Base-by-base conservation (phyloP, 495 filamentous ascomycete species). In the Lophiotrema nucula region DNA sequence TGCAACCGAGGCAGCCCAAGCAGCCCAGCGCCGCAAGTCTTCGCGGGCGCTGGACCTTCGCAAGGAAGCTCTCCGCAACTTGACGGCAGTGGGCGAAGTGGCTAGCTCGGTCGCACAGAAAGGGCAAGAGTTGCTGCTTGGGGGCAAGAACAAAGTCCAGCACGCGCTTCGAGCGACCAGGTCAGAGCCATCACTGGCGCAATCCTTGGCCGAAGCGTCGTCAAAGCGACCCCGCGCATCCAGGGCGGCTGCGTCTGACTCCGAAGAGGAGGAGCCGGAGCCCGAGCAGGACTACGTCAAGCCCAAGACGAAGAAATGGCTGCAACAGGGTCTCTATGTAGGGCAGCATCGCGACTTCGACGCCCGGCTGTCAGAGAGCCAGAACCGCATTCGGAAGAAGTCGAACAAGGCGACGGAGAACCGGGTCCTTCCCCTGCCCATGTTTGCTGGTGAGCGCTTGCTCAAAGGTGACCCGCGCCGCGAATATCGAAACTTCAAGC, bases 271-370 rank as follows among this genome's bases (percentile, higher is more conserved):
- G 47, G 25, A 44, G 21, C 10, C n/a, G 28, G 47, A 71, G 58
- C 22, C 48, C 31, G 47, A 59, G 43, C 19, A 64, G 31, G 57
- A 23, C n/a, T 50, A 27, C 35, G 42, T 42, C 56, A 64, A 57
- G 28, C 63, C 53, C n/a, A 58, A 56, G 44, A 63, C 35, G 22
- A 73, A 74, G 56, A 56, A 82, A 33, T 97, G 88, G 85, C 68
- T 92, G 46, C 74, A 79, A 51, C 86, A 90, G 65, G 92, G 92
- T 1, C 72, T 98, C n/a, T 98, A 95, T 66, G 82, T 89, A 3
- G 93, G 92, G 16, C 93, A 97, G 66, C 81, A 88, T 27, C 79
- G 80, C 0, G 58, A 80, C 1, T 81, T 87, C 53, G 76, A 88
- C 49, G 73, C 79, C 43, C 81, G 82, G 58, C 79, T 81, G 10